Percentiles rank a stretch among this genome's conserved stretches.
phyloP scores from a whole-genome alignment of 2,329 filamentous ascomycete species.

The Diaporthe capsici region DNA sequence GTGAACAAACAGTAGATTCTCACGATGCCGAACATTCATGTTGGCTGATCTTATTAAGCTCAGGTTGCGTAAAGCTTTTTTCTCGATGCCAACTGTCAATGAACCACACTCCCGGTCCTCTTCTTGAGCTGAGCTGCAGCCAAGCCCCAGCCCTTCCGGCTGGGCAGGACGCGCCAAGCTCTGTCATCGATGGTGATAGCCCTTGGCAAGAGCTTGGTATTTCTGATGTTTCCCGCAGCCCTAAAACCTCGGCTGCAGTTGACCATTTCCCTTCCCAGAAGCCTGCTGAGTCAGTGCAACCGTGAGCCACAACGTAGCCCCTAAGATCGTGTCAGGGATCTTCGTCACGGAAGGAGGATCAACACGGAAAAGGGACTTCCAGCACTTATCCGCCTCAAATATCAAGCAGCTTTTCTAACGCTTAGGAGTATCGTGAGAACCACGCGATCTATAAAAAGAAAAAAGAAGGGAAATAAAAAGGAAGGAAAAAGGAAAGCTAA shows the following conservation, averaged over 20 bases:
- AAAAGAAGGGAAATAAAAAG: too few species aligned
- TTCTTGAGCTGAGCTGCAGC: not conserved
- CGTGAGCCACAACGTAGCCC: not conserved
- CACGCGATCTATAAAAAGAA: too few species aligned
- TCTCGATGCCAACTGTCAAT: not conserved
- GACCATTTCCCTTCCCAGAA: not conserved
- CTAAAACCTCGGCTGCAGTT: slow-evolving; percentile 12
- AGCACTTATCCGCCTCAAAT: too few species aligned
- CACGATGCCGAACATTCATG: not conserved
- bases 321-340: not conserved
- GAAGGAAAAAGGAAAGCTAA: too few species aligned
- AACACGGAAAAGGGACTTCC: too few species aligned
- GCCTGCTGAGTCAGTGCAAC: slow-evolving; percentile 3
- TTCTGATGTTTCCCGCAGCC: slow-evolving; percentile 1
- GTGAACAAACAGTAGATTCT: not conserved
- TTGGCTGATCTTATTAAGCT: not conserved
- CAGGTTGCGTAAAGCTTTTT: not conserved
- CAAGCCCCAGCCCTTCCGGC: slow-evolving; percentile 14
- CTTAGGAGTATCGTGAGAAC: too few species aligned
- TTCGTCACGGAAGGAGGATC: too few species aligned
- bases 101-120: slow-evolving; percentile 11
- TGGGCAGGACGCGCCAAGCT: slow-evolving; percentile 12
- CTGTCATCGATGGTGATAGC: slow-evolving; percentile 4
- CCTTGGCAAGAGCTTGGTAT: slow-evolving; percentile 33
- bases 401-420: too few species aligned